Base-by-base conservation (phyloP, 75 land plant genomes). In the Pseudotsuga menziesii region DNA sequence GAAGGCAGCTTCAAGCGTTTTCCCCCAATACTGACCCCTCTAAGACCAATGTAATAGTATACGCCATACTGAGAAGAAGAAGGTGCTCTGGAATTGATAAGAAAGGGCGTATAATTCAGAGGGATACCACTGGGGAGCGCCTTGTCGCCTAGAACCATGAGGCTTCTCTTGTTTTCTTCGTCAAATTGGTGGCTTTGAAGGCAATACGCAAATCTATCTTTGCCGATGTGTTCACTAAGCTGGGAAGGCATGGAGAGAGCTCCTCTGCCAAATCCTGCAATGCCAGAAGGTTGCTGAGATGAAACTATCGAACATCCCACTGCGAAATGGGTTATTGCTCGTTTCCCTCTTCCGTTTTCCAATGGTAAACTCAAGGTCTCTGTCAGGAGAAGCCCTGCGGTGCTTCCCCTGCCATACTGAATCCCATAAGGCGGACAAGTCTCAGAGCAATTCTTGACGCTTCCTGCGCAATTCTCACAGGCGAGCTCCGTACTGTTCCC, bases 191-290 rank as follows among this genome's bases (percentile, higher is more conserved):
- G 92, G 72, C 89, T 87, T 54, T 83, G 62, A 19, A 60, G 61
- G 61, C 61, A 59, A 75, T 85, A 85, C 23, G 87, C 77, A 81
- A 90, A 87, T 17, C 77, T 67, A 41, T 61, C 64, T 36, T 82
- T 61, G 4, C 82, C 76, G 5, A 59, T 59, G 8, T 3, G 39
- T 19, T 16, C 36, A 0, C 48, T 39, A 13, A 90, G 81, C 75
- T 90, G 92, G 20, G 79, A 74, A 0, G 92, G 92, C 22, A 90
- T 61, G 0, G 92, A 90, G 4, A 83, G 63, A 32, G 61, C 48
- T 12, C 89, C 87, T 22, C 92, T 87, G 58, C 92, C 92, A 59
- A 90, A 85, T 0, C 92, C 92, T 8, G 83, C 84, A 36, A 90
- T 75, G 5, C 92, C 92, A 36, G 41, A 70, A 9, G 74, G 89